phyloP scores from a whole-genome alignment of 1,284 basidiomycete species.

The Boletus calvinii region DNA sequence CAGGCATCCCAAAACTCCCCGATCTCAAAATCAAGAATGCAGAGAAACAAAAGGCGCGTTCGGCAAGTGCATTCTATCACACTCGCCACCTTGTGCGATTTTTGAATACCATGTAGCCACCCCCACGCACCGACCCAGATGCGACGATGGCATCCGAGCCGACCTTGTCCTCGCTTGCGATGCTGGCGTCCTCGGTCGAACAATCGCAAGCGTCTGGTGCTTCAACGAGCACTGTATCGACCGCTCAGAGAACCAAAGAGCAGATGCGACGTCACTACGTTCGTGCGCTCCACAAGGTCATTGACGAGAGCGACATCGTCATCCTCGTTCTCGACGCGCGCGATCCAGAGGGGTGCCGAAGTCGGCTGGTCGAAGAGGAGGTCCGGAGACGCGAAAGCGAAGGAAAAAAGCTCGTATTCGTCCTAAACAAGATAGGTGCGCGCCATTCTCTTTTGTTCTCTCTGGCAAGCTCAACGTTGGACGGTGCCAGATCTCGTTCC shows the following conservation, averaged over 20 bases:
- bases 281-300: slow-evolving; percentile 83
- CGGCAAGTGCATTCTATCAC: slow-evolving; percentile 27
- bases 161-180: slow-evolving; percentile 58
- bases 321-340: slow-evolving; percentile 87
- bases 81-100: background rate
- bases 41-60: slow-evolving; percentile 46
- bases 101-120: slow-evolving; percentile 15
- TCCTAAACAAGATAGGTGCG: slow-evolving; percentile 91
- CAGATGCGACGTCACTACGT: slow-evolving; percentile 69
- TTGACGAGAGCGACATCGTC: slow-evolving; percentile 91
- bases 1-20: slow-evolving; percentile 75
- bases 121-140: slow-evolving; percentile 47
- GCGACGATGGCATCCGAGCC: slow-evolving; percentile 72
- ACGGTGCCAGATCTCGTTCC: slow-evolving; percentile 78
- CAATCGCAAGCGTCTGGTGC: slow-evolving; percentile 35
- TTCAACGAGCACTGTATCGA: slow-evolving; percentile 20
- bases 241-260: slow-evolving; percentile 58
- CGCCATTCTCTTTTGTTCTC: background rate
- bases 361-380: slow-evolving; percentile 87
- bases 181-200: slow-evolving; percentile 40
- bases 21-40: slow-evolving; percentile 62
- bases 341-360: slow-evolving; percentile 89
- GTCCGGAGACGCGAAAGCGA: slow-evolving; percentile 80
- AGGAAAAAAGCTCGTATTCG: slow-evolving; percentile 86
- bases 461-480: background rate